Base-by-base conservation (phyloP, 306 rosid genomes). In the Prunus mume region DNA sequence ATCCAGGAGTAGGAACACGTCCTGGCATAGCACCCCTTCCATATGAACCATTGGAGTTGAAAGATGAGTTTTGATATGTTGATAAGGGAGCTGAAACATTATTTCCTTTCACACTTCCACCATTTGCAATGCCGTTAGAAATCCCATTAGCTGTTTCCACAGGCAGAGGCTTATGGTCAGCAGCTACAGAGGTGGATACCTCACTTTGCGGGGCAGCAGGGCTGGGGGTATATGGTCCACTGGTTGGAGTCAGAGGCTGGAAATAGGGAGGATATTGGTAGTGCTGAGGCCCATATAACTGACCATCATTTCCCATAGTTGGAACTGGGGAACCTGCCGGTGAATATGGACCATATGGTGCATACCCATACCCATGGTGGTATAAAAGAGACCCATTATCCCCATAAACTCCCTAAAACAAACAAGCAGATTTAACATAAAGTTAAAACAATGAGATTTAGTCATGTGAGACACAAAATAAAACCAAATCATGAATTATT, bases 311-410 rank as follows among this genome's bases (percentile, higher is more conserved):
- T 71, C 91, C 93, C 96, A 95, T 77, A n/a, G 98, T 88, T 9
- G 99, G 99, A 61, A 88, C 97, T 9, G 99, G 97, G 13, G 99
- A 92, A 12, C 89, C 86, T 15, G 99, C 97, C 11, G 99, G 99
- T 3, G 99, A 90, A 74, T 92, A 95, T 32, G 98, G 92, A 22
- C 87, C 88, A 67, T 92, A 95, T 0, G 96, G 93, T 7, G 93
- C 90, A 86, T 92, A 95, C 22, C 98, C 98, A 75, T 89, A 95
- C 25, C 97, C 96, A 63, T 86, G 93, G 82, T 89, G 96, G 78
- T 94, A 95, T 76, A 95, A 20, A 2, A 92, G 81, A 73, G 98
- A 94, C 76, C 96, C 95, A 20, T 90, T 95, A 54, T 92, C 99
- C 74, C 99, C 97, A 43, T 92, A 95, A 81, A 92, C 88, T 22